Conservation (phyloP, 306 rosid genomes). For the Prunus fruticosa region DNA sequence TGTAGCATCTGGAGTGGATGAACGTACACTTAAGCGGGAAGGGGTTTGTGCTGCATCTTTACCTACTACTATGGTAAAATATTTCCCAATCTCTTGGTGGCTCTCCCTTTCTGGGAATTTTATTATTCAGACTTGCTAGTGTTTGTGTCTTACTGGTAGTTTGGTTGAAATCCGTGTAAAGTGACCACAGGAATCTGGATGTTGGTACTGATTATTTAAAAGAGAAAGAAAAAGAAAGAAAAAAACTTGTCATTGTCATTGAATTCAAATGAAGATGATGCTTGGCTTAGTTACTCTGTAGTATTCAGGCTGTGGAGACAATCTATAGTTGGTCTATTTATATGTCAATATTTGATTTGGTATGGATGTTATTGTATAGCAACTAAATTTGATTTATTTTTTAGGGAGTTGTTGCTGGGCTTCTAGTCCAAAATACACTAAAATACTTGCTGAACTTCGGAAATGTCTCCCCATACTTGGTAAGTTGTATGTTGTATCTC, state of each 20-base stretch:
- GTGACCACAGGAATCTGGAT: neutral
- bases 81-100: constrained; percentile 1
- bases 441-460: constrained; percentile 85
- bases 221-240: neutral
- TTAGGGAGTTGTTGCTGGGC: constrained; percentile 98
- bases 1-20: constrained; percentile 96
- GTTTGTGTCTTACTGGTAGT: constrained; percentile 12
- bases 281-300: constrained; percentile 9
- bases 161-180: neutral
- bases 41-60: constrained; percentile 99
- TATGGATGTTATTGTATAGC: neutral
- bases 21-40: constrained; percentile 95
- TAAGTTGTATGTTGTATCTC: constrained; percentile 30
- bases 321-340: constrained; percentile 15
- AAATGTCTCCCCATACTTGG: constrained; percentile 86
- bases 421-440: constrained; percentile 89
- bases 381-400: constrained; percentile 22
- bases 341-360: constrained; percentile 6
- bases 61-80: constrained; percentile 92
- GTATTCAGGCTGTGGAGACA: constrained; percentile 3
- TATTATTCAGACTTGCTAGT: neutral
- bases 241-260: neutral
- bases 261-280: neutral
- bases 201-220: neutral
- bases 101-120: constrained; percentile 10